phyloP scores from a whole-genome alignment of 192 early-diverging fungal genomes.

The Coemansia sp. region DNA sequence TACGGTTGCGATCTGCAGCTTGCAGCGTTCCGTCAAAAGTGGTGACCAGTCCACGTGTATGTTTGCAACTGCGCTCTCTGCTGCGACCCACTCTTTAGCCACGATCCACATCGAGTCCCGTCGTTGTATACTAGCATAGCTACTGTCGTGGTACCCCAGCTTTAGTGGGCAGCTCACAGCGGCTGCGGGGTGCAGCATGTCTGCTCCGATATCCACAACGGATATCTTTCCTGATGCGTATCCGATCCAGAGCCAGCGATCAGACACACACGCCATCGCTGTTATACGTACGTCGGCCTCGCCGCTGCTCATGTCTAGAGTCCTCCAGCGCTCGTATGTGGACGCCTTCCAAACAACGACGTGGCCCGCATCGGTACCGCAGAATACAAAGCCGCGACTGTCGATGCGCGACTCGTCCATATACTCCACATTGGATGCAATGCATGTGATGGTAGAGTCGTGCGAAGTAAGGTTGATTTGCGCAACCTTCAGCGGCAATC shows the following conservation, averaged over 20 bases:
- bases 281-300: constrained; percentile 33
- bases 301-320: constrained; percentile 44
- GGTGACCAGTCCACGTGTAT: constrained; percentile 49
- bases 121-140: constrained; percentile 3
- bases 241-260: constrained; percentile 50
- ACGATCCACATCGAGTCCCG: constrained; percentile 33
- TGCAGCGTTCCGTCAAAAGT: constrained; percentile 29
- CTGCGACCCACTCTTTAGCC: constrained; percentile 43
- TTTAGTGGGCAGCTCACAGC: constrained; percentile 12
- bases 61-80: constrained; percentile 21
- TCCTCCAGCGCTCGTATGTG: constrained; percentile 39
- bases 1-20: constrained; percentile 45
- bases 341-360: constrained; percentile 40
- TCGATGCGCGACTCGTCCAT: constrained; percentile 21
- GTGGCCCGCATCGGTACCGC: constrained; percentile 46
- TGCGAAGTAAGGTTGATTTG: constrained; percentile 29
- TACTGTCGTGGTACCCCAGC: constrained; percentile 11
- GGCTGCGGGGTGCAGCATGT: constrained; percentile 6
- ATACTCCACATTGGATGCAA: constrained; percentile 38
- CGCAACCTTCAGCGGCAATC: constrained; percentile 17
- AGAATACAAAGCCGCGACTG: constrained; percentile 39
- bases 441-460: constrained; percentile 39
- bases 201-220: constrained; percentile 31
- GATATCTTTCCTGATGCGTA: constrained; percentile 34
- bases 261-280: constrained; percentile 39